Base-by-base conservation (phyloP, 352 stramenopile genomes). In the Phytopythium litorale region DNA sequence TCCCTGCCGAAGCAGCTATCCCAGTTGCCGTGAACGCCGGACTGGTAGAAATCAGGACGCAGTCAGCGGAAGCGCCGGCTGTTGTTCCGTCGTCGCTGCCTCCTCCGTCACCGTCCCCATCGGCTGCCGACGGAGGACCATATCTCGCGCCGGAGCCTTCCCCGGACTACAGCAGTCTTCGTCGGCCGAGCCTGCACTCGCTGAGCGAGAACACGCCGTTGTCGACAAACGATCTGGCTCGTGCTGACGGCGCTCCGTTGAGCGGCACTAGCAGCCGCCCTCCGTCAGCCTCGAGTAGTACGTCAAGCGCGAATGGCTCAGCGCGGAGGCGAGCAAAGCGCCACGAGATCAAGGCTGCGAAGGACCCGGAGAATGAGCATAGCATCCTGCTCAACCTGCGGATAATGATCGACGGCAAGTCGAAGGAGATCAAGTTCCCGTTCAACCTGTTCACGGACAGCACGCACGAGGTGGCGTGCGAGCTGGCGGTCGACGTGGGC, bases 361-460 rank as follows among this genome's bases (percentile, higher is more conserved):
- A 92, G 68, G 84, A 94, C 54, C 81, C 79, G 1, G 81, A 91
- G 52, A 91, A 87, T 62, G 76, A 87, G 28, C 87, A 93, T 73
- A 92, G 83, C 42, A 91, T 94, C 38, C 56, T 92, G 59, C 52
- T 98, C 50, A 97, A 94, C 56, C 73, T 98, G 42, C 90, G 86
- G n/a, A 87, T 94, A 62, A 89, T 85, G 63, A 86, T 94, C 40
- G 83, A 94, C 64, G 86, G 90, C 69, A 95, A 97, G 71, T 97
- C 90, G n/a, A 96, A 98, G 72, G 96, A 97, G 60, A 97, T 98
- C 61, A 96, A 98, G 80, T 98, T 98, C 76, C 87, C 92, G 18
- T 98, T 98, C 81, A 95, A 98, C 70, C 73, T 98, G 50, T 96
- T 98, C 25, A 87, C 94, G 35, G 94, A 98, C 72, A 96, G 92